Evolutionary conservation across 768 basidiomycete species (phyloP).

Genomic region (Lepiota venenata): DNA sequence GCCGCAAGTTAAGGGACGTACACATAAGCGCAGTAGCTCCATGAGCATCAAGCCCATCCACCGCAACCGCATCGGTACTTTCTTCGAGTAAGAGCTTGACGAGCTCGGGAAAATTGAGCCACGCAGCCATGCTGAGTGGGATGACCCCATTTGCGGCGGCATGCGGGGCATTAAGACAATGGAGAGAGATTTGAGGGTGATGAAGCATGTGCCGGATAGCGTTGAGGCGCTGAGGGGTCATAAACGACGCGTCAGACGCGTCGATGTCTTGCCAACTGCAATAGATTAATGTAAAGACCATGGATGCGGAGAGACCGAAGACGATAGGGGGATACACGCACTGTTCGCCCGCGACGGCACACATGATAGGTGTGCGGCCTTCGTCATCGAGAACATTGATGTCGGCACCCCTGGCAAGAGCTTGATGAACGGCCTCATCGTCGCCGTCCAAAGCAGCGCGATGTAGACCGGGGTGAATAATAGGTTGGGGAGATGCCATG

Average conservation of each 20-base stretch:
- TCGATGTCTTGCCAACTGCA: slow-evolving; percentile 65
- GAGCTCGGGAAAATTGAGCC: slow-evolving; percentile 61
- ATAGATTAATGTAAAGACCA: background rate
- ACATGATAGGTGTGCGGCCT: slow-evolving; percentile 64
- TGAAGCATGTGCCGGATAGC: slow-evolving; percentile 52
- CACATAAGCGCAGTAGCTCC: slow-evolving; percentile 85
- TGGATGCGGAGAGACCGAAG: slow-evolving; percentile 1
- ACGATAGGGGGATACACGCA: slow-evolving; percentile 31
- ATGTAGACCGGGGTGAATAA: slow-evolving; percentile 43
- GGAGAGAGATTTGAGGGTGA: slow-evolving; percentile 59
- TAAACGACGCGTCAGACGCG: slow-evolving; percentile 68
- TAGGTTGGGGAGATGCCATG: slow-evolving; percentile 25
- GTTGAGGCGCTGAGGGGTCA: slow-evolving; percentile 53
- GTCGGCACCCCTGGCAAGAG: slow-evolving; percentile 60
- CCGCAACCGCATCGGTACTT: slow-evolving; percentile 58
- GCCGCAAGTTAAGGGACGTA: slow-evolving; percentile 35
- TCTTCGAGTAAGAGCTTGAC: slow-evolving; percentile 65
- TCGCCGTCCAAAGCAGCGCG: slow-evolving; percentile 56
- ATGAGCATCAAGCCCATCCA: slow-evolving; percentile 71
- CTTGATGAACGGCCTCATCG: slow-evolving; percentile 46
- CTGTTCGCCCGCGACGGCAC: slow-evolving; percentile 72
- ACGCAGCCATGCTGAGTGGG: slow-evolving; percentile 75
- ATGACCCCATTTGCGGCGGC: slow-evolving; percentile 69
- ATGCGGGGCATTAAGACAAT: slow-evolving; percentile 73
- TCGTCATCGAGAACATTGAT: slow-evolving; percentile 60